phyloP scores from a whole-genome alignment of 1,139 yeast genomes.

The Pichia sp. region DNA sequence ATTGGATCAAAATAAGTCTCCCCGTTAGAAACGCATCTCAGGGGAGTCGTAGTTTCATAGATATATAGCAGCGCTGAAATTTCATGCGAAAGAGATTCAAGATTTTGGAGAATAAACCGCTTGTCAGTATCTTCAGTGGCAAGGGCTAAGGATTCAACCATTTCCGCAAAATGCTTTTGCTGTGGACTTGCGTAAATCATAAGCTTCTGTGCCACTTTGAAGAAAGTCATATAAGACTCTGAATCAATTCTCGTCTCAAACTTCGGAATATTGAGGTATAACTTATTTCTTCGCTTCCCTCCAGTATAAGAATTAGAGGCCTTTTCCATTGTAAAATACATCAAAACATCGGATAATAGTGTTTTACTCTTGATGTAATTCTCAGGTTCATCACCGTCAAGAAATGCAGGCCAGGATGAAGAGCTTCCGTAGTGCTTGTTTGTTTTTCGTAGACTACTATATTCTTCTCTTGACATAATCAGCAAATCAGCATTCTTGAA shows the following conservation, averaged over 20 bases:
- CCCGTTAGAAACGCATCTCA: constrained; percentile 30
- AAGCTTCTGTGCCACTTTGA: constrained; percentile 60
- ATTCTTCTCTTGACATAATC: constrained; percentile 52
- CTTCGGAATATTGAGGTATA: constrained; percentile 64
- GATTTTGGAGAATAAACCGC: constrained; percentile 48
- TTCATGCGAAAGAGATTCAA: constrained; percentile 40
- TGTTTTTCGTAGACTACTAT: constrained; percentile 33
- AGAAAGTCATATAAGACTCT: constrained; percentile 64
- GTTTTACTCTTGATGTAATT: constrained; percentile 17
- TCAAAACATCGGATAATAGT: constrained; percentile 29
- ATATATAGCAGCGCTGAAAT: constrained; percentile 38
- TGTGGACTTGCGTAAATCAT: constrained; percentile 64
- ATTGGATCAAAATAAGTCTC: constrained; percentile 32
- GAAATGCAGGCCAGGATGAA: constrained; percentile 78
- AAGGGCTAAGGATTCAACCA: constrained; percentile 44
- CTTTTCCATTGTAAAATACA: constrained; percentile 27
- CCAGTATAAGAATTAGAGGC: constrained; percentile 25
- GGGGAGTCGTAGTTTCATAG: constrained; percentile 42
- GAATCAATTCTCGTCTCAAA: constrained; percentile 71
- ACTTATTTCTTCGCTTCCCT: constrained; percentile 35
- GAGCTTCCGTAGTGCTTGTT: constrained; percentile 31
- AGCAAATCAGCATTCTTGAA: constrained; percentile 69
- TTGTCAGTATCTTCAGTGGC: constrained; percentile 68
- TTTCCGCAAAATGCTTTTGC: constrained; percentile 52
- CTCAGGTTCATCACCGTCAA: constrained; percentile 34